These are phyloP conservation scores for Thielaviopsis euricoi DNA, from an alignment of 2,329 filamentous ascomycete species.

Conservation along the genomic window DNA sequence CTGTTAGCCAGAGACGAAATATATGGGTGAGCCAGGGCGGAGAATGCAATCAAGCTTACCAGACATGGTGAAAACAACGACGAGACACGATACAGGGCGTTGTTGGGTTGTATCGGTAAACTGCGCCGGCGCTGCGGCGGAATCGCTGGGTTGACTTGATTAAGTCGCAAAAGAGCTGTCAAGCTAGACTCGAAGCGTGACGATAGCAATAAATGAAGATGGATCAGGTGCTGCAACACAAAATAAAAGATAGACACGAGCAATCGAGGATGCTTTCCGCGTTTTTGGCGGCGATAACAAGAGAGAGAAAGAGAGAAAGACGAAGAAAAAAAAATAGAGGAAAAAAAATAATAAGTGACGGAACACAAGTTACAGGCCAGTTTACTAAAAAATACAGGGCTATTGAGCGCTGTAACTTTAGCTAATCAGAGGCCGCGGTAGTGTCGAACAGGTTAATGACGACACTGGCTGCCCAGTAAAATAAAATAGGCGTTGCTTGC, in stretches of 20 bases:
- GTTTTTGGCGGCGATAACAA: neutral
- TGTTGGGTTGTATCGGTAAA: no score
- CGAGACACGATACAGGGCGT: no score
- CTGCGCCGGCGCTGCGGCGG: no score
- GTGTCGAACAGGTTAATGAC: no score
- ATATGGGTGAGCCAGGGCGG: no score
- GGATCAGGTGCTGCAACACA: neutral
- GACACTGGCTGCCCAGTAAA: no score
- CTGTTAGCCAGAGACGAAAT: conserved; percentile 14
- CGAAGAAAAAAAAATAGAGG: neutral
- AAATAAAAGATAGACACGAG: neutral
- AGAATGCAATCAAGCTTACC: no score
- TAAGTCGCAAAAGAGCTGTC: no score
- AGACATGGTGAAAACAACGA: neutral
- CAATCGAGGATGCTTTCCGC: neutral
- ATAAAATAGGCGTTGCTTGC: no score
- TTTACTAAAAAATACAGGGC: neutral
- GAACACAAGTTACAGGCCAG: neutral
- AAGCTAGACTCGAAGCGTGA: no score
- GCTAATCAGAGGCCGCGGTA: no score
- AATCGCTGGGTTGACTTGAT: no score
- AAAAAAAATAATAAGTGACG: neutral
- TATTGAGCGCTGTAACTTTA: neutral
- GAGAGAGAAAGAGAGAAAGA: neutral
- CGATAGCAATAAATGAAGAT: neutral